Base-by-base conservation (phyloP, 192 early-diverging fungal species). In the Umbelopsis vinacea region DNA sequence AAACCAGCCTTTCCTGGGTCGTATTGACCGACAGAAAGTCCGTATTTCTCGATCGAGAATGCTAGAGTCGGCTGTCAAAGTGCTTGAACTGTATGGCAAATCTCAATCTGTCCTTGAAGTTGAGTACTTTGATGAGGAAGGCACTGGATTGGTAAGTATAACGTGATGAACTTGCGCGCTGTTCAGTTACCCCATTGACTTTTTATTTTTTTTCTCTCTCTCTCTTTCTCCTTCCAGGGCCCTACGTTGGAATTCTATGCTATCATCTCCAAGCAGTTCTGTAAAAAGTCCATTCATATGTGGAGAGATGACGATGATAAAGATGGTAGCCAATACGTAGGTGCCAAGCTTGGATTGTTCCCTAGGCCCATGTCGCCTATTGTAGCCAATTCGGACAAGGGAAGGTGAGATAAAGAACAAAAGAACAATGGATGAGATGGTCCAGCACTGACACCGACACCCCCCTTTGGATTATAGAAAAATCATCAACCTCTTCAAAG, bases 51-150 rank as follows among this genome's bases (percentile, higher is more conserved):
- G 96, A 35, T 76, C 79, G 11, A 82, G 89, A n/a, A 85, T 97
- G 40, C 77, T 98, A 2, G 93, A 94, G 52, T 91, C 89, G 3
- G 92, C 95, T 72, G 82, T 92, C 23, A 92, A 93, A 63, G 92
- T 98, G n/a, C 84, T 97, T 76, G 90, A 95, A 48, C 73, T 94
- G 50, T 96, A 93, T 73, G 91, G 90, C 17, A 84, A 79, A 7
- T 77, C 80, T 4, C 88, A 90, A 35, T 76, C 91, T 8, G 79
- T 93, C 54, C 79, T 98, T 26, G 96, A 98, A 71, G 87, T 98
- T n/a, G 95, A 98, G 76, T 98, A 95, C 70, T 90, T 91, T 75
- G 94, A 95, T 68, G 96, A 98, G 63, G 95, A 92, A 24, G 96
- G 96, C 12, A 94, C 94, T 10, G 96, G 96, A 2, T 78, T 97